A percentile compares a stretch with the other conserved stretches of the same genome.
Conservation (phyloP, 345 rosid species). For the Carallia brachiata region DNA sequence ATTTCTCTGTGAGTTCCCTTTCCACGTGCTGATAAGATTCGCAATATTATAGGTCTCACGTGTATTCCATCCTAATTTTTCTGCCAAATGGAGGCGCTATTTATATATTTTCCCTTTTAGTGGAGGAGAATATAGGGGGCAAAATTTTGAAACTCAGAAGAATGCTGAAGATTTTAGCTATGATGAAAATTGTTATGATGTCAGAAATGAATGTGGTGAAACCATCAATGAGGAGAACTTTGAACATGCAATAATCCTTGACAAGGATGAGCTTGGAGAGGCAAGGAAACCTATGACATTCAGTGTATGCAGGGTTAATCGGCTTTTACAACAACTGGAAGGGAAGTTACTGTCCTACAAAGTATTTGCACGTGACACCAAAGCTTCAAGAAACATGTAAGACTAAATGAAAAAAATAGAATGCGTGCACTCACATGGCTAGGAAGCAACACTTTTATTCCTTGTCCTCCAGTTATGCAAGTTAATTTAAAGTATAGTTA, state of each 20-base stretch:
- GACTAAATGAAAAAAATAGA: constrained; percentile 15
- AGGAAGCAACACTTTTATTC: not conserved
- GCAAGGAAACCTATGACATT: constrained; percentile 51
- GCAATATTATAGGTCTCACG: constrained; percentile 62
- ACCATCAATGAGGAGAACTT: constrained; percentile 24
- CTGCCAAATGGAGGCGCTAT: constrained; percentile 96
- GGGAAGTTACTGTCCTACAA: constrained; percentile 78
- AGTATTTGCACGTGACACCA: constrained; percentile 92
- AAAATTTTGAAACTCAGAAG: constrained; percentile 30
- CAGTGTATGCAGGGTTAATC: constrained; percentile 62
- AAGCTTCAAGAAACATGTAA: constrained; percentile 90
- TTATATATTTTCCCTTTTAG: constrained; percentile 78
- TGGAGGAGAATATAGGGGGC: constrained; percentile 41
- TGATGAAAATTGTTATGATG: constrained; percentile 21
- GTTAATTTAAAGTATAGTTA: not conserved
- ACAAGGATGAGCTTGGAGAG: constrained; percentile 37
- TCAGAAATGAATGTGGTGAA: constrained; percentile 33
- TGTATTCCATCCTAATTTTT: constrained; percentile 86
- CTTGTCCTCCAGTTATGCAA: not conserved
- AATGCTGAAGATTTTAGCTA: constrained; percentile 23
- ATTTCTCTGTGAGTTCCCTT: not conserved
- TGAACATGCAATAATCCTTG: constrained; percentile 24
- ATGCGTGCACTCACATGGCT: not conserved
- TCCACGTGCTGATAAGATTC: constrained; percentile 8
- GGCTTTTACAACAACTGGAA: constrained; percentile 71